Evolutionary conservation across 2,329 filamentous ascomycete species (phyloP).

Genomic region (Immersiporthe knoxdaviesiana): DNA sequence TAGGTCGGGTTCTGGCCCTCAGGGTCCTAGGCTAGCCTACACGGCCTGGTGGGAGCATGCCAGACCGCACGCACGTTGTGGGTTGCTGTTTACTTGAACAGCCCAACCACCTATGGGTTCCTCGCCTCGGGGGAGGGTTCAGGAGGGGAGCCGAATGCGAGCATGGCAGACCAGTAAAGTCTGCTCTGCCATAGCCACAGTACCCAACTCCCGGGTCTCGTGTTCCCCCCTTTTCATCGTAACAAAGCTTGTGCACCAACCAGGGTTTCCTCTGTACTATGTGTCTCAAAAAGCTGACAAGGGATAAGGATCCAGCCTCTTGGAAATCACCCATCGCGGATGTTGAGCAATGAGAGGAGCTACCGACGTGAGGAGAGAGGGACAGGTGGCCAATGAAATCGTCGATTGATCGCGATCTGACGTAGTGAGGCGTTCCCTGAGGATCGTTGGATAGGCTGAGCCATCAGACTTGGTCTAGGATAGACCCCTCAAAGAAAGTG

Average conservation of each 20-base stretch:
- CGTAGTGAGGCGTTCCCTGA: constrained; percentile 11
- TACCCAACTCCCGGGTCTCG: not conserved
- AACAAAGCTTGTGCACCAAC: not conserved
- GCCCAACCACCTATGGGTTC: not conserved
- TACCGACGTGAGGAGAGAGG: not conserved
- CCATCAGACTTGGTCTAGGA: constrained; percentile 23
- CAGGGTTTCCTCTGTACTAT: too few species aligned
- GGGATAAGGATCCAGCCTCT: not conserved
- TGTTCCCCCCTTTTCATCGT: too few species aligned
- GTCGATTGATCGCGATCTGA: constrained; percentile 21
- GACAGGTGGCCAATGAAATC: constrained; percentile 21
- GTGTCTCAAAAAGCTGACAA: not conserved
- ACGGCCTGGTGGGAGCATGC: not conserved
- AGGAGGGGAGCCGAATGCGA: not conserved
- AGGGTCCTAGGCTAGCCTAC: constrained; percentile 6
- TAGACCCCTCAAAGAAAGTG: not conserved
- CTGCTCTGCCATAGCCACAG: too few species aligned
- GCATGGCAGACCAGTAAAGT: not conserved
- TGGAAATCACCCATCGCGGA: not conserved
- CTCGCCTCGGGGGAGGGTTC: not conserved
- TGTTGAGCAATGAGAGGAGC: not conserved
- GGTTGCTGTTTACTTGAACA: not conserved
- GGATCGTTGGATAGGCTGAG: constrained; percentile 23
- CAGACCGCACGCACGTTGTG: not conserved
- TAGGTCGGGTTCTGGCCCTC: not conserved